A percentile compares a stretch with the other conserved stretches of the same genome.
phyloP scores from a whole-genome alignment of 192 early-diverging fungal species.

The Endogone sp. region DNA sequence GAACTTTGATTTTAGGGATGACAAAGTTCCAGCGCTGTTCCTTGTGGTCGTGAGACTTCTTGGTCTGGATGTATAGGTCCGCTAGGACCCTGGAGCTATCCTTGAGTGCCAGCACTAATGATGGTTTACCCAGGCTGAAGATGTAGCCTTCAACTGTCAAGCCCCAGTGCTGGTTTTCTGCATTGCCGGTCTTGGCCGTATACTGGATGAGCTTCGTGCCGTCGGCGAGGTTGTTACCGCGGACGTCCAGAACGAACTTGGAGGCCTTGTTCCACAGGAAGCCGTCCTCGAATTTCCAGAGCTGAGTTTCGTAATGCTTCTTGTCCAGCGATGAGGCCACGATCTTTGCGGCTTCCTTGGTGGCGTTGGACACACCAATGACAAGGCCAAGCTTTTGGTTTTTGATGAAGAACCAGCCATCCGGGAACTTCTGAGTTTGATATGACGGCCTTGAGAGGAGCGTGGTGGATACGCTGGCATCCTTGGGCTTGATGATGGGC shows the following conservation, averaged over 20 bases:
- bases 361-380: slow-evolving; percentile 14
- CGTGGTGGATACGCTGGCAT: slow-evolving; percentile 5
- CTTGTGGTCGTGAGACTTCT: slow-evolving; percentile 5
- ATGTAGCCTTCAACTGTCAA: slow-evolving; percentile 1
- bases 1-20: slow-evolving; percentile 3
- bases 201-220: slow-evolving; percentile 31
- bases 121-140: neutral
- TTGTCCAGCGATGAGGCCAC: slow-evolving; percentile 18
- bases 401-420: slow-evolving; percentile 34
- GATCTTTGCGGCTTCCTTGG: slow-evolving; percentile 15
- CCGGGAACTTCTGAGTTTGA: slow-evolving; percentile 16
- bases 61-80: neutral
- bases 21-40: slow-evolving; percentile 30
- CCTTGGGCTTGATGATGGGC: slow-evolving; percentile 1
- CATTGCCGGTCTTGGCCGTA: slow-evolving; percentile 23
- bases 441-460: neutral
- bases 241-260: slow-evolving; percentile 25
- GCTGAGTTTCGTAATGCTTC: slow-evolving; percentile 22
- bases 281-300: slow-evolving; percentile 32
- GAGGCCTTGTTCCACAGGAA: slow-evolving; percentile 34
- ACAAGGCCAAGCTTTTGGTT: slow-evolving; percentile 22
- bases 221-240: slow-evolving; percentile 5
- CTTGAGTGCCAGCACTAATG: neutral
- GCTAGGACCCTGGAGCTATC: neutral
- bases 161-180: slow-evolving; percentile 31